Base-by-base conservation (phyloP, 2,329 filamentous ascomycete genomes). In the Tolypocladium album region DNA sequence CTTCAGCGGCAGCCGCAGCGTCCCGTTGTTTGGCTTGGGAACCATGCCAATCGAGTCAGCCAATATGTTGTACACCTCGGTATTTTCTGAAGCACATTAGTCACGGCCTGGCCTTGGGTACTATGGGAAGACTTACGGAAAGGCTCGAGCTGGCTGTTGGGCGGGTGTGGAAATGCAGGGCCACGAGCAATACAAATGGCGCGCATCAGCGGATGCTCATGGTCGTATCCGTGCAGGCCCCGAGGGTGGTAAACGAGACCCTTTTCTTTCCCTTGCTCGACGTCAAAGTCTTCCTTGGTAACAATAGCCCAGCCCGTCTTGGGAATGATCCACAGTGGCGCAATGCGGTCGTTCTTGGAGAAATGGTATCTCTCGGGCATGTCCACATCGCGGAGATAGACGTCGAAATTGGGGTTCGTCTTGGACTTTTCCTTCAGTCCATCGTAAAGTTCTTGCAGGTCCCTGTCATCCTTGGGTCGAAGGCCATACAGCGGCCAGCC, bases 321-420 rank as follows among this genome's bases (percentile, higher is more conserved):
- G 0, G 94, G 94, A 0, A 99, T 83, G 56, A 97, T 87, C 94
- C 94, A 99, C 0, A 99, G 75, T 0, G 94, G 94, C 0, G 94
- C 94, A 65, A 99, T 99, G 58, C 94, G 88, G 40, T 88, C 79
- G 70, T 96, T 97, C 22, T 88, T 85, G 3, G 86, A 85, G 70
- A 99, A 99, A 72, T 97, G 93, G 74, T 94, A 99, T 36, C 91
- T 84, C 67, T 88, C 85, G 0, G 94, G 94, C 93, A 99, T 97
- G 67, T 94, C 84, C 43, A 87, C 81, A 67, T 93, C 89, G 56
- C 86, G 86, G 1, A 96, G 87, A 69, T 97, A 97, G 40, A 97
- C 88, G 45, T 97, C 89, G 61, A 96, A 86, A 61, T 87, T 87
- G 2, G 86, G 83, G 61, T 88, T 85, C 12, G 76, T 78, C 60